Evolutionary conservation across 2,329 filamentous ascomycete species (phyloP), one percentile per base, ranked within the genome.

Genomic region (Lasiodiplodia citricola): DNA sequence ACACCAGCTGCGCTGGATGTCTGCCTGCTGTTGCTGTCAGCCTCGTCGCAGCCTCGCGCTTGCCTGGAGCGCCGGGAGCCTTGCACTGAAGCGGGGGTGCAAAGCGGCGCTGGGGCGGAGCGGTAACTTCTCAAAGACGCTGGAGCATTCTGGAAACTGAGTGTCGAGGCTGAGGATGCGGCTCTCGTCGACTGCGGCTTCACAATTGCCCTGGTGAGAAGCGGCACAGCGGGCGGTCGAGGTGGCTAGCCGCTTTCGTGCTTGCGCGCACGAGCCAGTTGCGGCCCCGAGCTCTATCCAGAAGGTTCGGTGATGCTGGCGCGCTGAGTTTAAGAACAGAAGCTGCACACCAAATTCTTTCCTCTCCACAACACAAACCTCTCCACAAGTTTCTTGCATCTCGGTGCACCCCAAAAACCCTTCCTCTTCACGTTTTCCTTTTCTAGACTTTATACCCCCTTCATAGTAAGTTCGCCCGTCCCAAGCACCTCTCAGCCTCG

Each of bases 301-400:
- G 67, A 68, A 68, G 67, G 67, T 68, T 68, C 67, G 58, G 67
- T 58, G 58, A 64, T 64, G 52, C 67, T 68, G 58, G 56, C 57
- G 67, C 58, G 38, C 51, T 55, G 57, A 63, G 67, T 58, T 65
- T 68, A 64, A 68, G 60, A 68, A 35, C 67, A 55, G 50, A 68
- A 68, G 58, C 66, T 62, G 56, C 50, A 55, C 57, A 35, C 41
- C 67, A 57, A 38, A 35, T 51, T 64, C 47, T 58, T 58, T 52
- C 60, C 51, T 64, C 58, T 47, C 51, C 38, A 68, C 57, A 25
- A 68, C 58, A 57, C 51, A 52, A 57, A 65, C 41, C 16, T 41
- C 23, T 52, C 13, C 31, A 50, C 37, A 13, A 56, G 25, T 38
- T 13, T 58, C 31, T 35, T 38, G 38, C 52, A 51, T 44, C 58